A percentile compares a stretch with the other conserved stretches of the same genome.
phyloP scores from a whole-genome alignment of 305 asterid genomes.

The Vinca major region DNA sequence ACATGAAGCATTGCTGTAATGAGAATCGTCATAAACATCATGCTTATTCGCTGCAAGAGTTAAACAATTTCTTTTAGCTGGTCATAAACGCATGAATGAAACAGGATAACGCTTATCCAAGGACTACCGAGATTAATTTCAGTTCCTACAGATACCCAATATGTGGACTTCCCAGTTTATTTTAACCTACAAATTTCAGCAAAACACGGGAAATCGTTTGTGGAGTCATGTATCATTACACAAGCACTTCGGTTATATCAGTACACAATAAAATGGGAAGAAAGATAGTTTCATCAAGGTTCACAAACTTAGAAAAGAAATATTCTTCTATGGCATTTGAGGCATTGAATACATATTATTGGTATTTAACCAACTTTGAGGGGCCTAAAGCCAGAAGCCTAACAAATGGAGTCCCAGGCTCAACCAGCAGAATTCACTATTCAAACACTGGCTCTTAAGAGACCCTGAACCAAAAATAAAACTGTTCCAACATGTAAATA shows the following conservation, averaged over 20 bases:
- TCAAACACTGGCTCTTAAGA: not conserved
- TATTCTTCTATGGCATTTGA: not conserved
- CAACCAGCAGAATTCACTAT: not conserved
- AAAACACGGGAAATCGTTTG: not conserved
- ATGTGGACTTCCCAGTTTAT: not conserved
- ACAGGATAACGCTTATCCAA: not conserved
- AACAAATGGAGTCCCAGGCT: not conserved
- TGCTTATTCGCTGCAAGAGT: slow-evolving; percentile 44
- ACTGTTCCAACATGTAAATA: not conserved
- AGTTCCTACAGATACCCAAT: not conserved
- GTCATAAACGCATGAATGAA: not conserved
- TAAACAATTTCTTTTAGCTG: slow-evolving; percentile 7
- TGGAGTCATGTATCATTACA: not conserved
- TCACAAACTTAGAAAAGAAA: not conserved
- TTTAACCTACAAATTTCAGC: not conserved
- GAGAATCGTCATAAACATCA: slow-evolving; percentile 64
- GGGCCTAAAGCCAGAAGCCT: not conserved
- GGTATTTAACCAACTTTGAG: not conserved
- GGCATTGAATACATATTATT: not conserved
- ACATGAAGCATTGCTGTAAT: slow-evolving; percentile 38
- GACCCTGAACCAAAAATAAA: not conserved
- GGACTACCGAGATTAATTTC: not conserved
- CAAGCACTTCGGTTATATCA: not conserved
- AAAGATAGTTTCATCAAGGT: not conserved
- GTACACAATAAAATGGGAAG: not conserved